phyloP scores from a whole-genome alignment of 2,329 filamentous ascomycete species.

The Trichophyton schoenleinii region DNA sequence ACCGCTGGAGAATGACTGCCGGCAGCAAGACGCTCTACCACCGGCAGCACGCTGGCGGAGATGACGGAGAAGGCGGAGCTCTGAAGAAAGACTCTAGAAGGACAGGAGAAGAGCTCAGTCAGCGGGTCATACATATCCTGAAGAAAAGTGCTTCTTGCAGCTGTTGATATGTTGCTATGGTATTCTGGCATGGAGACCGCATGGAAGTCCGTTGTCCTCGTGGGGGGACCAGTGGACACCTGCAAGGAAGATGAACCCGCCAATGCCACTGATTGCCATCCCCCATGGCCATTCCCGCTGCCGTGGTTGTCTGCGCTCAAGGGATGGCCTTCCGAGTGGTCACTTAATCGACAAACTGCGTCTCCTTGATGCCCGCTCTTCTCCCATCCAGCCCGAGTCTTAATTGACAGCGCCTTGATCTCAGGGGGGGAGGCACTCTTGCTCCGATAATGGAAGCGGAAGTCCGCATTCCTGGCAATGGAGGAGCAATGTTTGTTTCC shows the following conservation, averaged over 20 bases:
- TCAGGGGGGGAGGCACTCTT: background rate
- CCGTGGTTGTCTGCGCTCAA: background rate
- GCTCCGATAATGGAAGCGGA: background rate
- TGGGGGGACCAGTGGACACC: background rate
- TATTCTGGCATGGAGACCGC: background rate
- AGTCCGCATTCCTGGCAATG: background rate
- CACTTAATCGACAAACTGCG: background rate
- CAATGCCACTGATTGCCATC: background rate
- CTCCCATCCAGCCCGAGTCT: background rate
- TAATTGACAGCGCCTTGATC: background rate
- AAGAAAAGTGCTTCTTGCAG: background rate
- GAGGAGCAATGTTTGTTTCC: background rate
- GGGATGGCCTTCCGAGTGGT: background rate
- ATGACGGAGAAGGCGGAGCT: background rate
- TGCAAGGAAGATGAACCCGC: too few relatives aligned
- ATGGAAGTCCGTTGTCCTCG: background rate
- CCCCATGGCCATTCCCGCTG: background rate
- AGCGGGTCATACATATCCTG: background rate
- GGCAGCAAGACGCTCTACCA: background rate
- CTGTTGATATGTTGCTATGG: background rate
- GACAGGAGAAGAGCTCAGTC: background rate
- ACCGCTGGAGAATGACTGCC: background rate
- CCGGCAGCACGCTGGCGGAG: background rate
- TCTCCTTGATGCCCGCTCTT: background rate
- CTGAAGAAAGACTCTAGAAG: background rate